Base-by-base conservation (phyloP, 2,329 filamentous ascomycete species). In the Fusarium miscanthi region DNA sequence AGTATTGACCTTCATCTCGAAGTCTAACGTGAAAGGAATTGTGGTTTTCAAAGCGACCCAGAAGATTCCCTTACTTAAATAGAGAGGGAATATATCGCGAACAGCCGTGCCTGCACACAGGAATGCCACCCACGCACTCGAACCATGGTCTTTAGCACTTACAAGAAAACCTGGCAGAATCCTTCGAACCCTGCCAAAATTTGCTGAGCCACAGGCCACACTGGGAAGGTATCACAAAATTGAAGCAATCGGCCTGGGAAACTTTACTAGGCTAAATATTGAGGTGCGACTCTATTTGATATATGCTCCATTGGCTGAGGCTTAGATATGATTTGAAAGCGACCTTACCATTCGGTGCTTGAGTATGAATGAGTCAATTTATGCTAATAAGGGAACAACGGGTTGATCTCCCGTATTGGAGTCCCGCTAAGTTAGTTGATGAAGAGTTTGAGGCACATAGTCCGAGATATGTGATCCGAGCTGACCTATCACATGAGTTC, bases 401-500 rank as follows among this genome's bases (percentile, higher is more conserved):
- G 54, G 23, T 62, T 21, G 35, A 21, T 42, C 17, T 25, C 27
- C 35, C 21, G 54, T 54, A 30, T 19, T 13, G n/a, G n/a, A n/a
- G 37, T 13, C n/a, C 33, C 38, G 37, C 27, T 42, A 49, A 21
- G 41, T 38, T 35, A 54, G n/a, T n/a, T 31, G 21, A 53, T 30
- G 14, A 17, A 40, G 17, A 62, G 31, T 64, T 40, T 10, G 45
- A 54, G 25, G 31, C 23, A 21, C n/a, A 51, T 27, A 53, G 46
- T 67, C 64, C 56, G 63, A 67, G 56, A 41, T 60, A 27, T 41
- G 37, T 25, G 37, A 68, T 54, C 37, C 41, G 63, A 62, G 41
- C 54, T 49, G 38, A 25, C 63, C 56, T 43, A 49, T 62, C 31
- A 60, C 19, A 51, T 3, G 21, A 19, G 10, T 19, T 23, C 8